Percentiles rank a stretch among this genome's conserved stretches.
These are phyloP conservation scores for Collybia sp. DNA, from an alignment of 768 basidiomycete species.

Conservation along the genomic window DNA sequence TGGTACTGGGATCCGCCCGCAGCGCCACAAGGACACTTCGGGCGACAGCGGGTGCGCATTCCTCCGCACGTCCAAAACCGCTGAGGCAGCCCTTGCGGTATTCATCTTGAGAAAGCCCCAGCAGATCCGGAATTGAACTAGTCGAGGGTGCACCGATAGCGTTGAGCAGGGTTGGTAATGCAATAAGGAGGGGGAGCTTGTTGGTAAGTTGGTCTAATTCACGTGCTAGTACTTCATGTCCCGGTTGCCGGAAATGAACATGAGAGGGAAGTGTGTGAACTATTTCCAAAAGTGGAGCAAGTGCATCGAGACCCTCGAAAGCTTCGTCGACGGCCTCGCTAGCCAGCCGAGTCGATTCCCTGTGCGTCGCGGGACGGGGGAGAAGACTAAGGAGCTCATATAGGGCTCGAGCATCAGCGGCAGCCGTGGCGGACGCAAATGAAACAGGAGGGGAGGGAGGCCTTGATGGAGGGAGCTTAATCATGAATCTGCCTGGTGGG, in stretches of 20 bases:
- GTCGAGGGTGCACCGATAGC: slow-evolving; percentile 29
- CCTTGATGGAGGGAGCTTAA: slow-evolving; percentile 64
- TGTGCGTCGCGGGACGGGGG: slow-evolving; percentile 54
- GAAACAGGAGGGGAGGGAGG: slow-evolving; percentile 56
- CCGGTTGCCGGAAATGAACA: slow-evolving; percentile 11
- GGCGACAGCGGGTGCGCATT: slow-evolving; percentile 57
- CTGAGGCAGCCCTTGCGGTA: slow-evolving; percentile 67
- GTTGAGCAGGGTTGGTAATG: slow-evolving; percentile 63
- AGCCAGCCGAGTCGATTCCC: slow-evolving; percentile 50
- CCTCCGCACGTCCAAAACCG: slow-evolving; percentile 77
- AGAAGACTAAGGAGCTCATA: slow-evolving; percentile 55
- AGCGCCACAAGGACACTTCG: slow-evolving; percentile 52
- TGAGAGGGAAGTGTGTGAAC: slow-evolving; percentile 21
- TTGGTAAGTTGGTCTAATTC: slow-evolving; percentile 52
- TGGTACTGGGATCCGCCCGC: slow-evolving; percentile 20
- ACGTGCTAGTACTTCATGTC: slow-evolving; percentile 24
- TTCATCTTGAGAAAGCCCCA: slow-evolving; percentile 55
- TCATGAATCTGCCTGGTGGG: slow-evolving; percentile 52
- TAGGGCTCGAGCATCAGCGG: slow-evolving; percentile 57
- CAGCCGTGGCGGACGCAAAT: slow-evolving; percentile 33
- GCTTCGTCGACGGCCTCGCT: slow-evolving; percentile 81
- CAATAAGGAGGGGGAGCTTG: slow-evolving; percentile 70
- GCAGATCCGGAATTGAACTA: slow-evolving; percentile 44
- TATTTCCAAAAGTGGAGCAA: slow-evolving; percentile 54
- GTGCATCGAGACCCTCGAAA: slow-evolving; percentile 55